Base-by-base conservation (phyloP, 2,329 filamentous ascomycete genomes). In the Aspergillus aculeatinus region DNA sequence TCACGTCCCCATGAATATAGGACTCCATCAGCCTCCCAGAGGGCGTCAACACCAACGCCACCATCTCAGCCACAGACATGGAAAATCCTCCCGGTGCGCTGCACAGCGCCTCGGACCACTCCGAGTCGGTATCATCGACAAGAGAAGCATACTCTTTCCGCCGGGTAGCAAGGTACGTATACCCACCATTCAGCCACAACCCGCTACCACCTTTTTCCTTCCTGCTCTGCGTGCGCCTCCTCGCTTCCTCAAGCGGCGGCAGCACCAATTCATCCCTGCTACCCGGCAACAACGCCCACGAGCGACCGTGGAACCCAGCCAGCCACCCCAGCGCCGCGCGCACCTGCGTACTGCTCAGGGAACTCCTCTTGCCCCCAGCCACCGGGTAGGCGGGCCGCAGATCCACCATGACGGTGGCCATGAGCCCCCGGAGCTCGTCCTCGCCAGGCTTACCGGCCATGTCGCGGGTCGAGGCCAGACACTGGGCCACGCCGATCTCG, bases 1-100 rank as follows among this genome's bases (percentile, higher is more conserved):
- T 90, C 55, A 89, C 86, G 59, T 90, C 87, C 7, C 87, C 87
- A 66, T 90, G 87, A 7, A 90, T 84, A 16, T 85, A 79, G 0
- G 86, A 87, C 63, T 88, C 80, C 1, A 79, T 77, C 0, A 74
- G 58, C 14, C 79, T 70, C 7, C 78, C 79, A 5, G 67, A 70
- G 0, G 84, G 83, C 0, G 77, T 79, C 12, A 87, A 73, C 12
- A 84, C 79, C 0, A 72, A 62, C 1, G 86, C 85, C 3, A 80
- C 85, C 60, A 81, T 71, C 63, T 88, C 83, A 0, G 85, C 81
- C 0, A 83, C 68, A 0, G 82, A 81, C 1, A 68, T 58, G 0
- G 50, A 50, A 9, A 16, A 61, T 1, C 54, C 57, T n/a, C 62
- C 55, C 3, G 68, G 61, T 0, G 75, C 69, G 0, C 64, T 60